Conservation (phyloP, 225 moss, liverwort and hornwort genomes). For the Ulota crispa region DNA sequence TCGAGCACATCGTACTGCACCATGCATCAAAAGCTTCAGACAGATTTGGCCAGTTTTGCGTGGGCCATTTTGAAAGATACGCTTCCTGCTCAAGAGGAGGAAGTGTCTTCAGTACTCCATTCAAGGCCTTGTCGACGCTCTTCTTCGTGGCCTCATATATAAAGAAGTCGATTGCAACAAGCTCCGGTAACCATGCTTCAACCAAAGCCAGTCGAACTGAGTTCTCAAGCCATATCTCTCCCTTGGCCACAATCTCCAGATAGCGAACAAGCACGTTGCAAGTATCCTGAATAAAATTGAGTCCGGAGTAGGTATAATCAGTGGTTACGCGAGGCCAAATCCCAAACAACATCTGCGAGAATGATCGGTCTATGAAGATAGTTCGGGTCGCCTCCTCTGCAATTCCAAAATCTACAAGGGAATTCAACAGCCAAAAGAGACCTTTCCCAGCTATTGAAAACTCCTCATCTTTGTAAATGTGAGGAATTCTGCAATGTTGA, state of each 20-base stretch:
- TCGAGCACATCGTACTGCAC: conserved; percentile 56
- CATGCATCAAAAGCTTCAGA: conserved; percentile 56
- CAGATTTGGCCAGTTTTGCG: conserved; percentile 51
- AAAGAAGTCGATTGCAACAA: conserved; percentile 43
- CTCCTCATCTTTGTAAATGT: conserved; percentile 56
- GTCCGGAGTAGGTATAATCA: conserved; percentile 47
- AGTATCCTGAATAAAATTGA: conserved; percentile 47
- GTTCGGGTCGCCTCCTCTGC: conserved; percentile 51
- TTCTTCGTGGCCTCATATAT: conserved; percentile 52
- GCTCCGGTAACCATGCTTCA: conserved; percentile 56
- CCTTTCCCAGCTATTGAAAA: conserved; percentile 55
- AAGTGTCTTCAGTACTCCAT: conserved; percentile 49
- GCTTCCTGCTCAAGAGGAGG: conserved; percentile 51
- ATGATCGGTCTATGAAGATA: conserved; percentile 48
- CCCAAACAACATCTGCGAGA: conserved; percentile 54
- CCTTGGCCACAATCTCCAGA: conserved; percentile 51
- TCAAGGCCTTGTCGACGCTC: conserved; percentile 55
- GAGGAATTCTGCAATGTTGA: conserved; percentile 47
- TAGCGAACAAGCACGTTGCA: conserved; percentile 53
- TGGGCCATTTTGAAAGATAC: conserved; percentile 52
- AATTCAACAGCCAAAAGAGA: conserved; percentile 56
- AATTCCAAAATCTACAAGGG: conserved; percentile 53
- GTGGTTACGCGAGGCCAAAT: conserved; percentile 48
- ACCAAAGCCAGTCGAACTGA: conserved; percentile 52
- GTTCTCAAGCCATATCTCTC: conserved; percentile 51